Conservation (phyloP, 441 rosid genomes). For the Omphalea diandra region DNA sequence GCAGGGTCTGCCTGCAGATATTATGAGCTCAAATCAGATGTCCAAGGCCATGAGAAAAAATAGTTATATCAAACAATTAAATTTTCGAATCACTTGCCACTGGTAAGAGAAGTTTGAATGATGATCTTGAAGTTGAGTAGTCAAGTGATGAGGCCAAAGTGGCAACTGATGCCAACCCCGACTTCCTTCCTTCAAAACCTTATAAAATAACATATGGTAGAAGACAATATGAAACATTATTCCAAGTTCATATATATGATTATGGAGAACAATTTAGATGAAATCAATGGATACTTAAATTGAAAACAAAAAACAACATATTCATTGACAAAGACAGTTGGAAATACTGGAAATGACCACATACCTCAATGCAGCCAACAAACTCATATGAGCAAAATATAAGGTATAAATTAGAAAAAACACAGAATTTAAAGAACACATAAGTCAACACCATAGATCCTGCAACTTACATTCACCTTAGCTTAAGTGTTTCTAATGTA, state of each 20-base stretch:
- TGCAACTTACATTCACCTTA: neutral
- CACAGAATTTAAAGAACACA: neutral
- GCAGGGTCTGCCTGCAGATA: slow-evolving; percentile 61
- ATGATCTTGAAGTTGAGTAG: slow-evolving; percentile 68
- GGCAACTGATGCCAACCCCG: slow-evolving; percentile 58
- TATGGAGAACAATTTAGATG: neutral
- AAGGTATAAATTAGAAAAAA: neutral
- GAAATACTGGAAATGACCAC: neutral
- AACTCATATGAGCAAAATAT: neutral
- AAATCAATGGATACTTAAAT: neutral
- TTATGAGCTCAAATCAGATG: slow-evolving; percentile 19
- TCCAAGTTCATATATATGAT: neutral
- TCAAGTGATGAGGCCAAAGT: slow-evolving; percentile 86
- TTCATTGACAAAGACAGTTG: neutral
- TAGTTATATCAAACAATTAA: slow-evolving; percentile 10
- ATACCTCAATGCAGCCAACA: neutral
- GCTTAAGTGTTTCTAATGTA: neutral
- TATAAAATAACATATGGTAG: slow-evolving; percentile 18
- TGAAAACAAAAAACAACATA: neutral
- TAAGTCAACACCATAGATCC: neutral
- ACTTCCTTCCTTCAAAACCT: slow-evolving; percentile 69
- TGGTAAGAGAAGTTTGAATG: slow-evolving; percentile 67
- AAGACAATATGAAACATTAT: slow-evolving; percentile 1
- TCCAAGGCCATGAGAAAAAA: neutral
- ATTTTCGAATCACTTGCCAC: slow-evolving; percentile 50